phyloP scores from a whole-genome alignment of 441 rosid species.

The Cnidoscolus chayamansa region DNA sequence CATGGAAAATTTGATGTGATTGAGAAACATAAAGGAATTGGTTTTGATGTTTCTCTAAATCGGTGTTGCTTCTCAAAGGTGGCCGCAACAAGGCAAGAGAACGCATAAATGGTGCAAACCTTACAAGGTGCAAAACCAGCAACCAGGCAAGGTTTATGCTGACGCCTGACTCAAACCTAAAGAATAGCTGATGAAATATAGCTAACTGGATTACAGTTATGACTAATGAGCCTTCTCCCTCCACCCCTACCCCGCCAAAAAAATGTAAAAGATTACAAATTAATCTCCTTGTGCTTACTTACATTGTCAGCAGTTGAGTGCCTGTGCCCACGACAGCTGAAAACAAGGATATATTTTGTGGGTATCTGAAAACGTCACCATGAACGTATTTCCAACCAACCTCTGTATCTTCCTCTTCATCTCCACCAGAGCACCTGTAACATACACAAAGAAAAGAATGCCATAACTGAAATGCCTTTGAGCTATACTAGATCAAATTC shows the following conservation, averaged over 20 bases:
- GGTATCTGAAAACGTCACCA: conserved; percentile 67
- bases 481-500: neutral
- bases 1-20: neutral
- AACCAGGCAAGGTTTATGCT: neutral
- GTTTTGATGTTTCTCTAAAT: neutral
- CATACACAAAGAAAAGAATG: neutral
- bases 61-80: neutral
- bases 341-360: conserved; percentile 60
- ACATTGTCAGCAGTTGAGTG: conserved; percentile 69
- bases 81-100: conserved; percentile 3
- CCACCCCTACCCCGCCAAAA: too few species aligned
- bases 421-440: conserved; percentile 54
- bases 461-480: neutral
- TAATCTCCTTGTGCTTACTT: conserved; percentile 32
- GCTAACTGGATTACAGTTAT: neutral
- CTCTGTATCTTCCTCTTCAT: conserved; percentile 74
- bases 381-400: conserved; percentile 74
- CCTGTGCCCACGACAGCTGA: conserved; percentile 74
- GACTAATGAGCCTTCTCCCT: too few species aligned
- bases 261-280: neutral
- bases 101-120: neutral
- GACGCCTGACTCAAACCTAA: neutral
- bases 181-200: neutral
- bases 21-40: neutral
- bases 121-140: neutral